Evolutionary conservation across 2,329 filamentous ascomycete species (phyloP), one percentile per base, ranked within the genome.

Genomic region (Ascochyta viciae-villosae): DNA sequence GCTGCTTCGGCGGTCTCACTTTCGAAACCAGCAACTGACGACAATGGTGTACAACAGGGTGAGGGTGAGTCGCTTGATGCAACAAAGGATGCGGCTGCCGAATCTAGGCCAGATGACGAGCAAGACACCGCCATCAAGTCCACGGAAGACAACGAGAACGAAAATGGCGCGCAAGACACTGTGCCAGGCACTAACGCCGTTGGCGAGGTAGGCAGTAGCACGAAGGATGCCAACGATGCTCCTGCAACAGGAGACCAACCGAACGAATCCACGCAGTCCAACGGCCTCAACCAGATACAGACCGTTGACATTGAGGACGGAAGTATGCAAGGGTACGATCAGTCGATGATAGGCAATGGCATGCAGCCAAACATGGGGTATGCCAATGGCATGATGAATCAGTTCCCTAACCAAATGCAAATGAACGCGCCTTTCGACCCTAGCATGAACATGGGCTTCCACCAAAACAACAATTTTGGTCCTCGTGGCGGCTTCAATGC

Each of bases 381-480:
- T 35, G 40, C 50, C 34, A 61, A 64, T 29, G 68, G 64, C 24
- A 73, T 74, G 69, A 73, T 74, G 66, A 71, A 71, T 54, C 66
- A 71, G 62, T 86, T 83, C 75, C 80, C 83, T 68, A 83, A 88
- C 69, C 88, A 89, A 64, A 53, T 53, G 64, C 61, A 73, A 46
- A 75, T 78, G 63, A 74, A 77, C 58, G 66, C 73, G 40, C 68
- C 75, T 52, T 73, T 75, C 60, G 74, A 74, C 49, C 64, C 76
- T 39, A 76, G 71, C 47, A 67, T 69, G 64, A 76, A 70, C 71
- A 78, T 61, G 73, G 78, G 67, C 8, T 73, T 65, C 53, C 60
- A 67, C 35, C 59, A 63, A 9, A 76, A 76, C 42, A 75, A 74
- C 40, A 74, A 73, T 27, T 74, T 70, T 60, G 78, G 74, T 38